Conservation (phyloP, 2,329 filamentous ascomycete genomes). For the Trichoderma harzianum region DNA sequence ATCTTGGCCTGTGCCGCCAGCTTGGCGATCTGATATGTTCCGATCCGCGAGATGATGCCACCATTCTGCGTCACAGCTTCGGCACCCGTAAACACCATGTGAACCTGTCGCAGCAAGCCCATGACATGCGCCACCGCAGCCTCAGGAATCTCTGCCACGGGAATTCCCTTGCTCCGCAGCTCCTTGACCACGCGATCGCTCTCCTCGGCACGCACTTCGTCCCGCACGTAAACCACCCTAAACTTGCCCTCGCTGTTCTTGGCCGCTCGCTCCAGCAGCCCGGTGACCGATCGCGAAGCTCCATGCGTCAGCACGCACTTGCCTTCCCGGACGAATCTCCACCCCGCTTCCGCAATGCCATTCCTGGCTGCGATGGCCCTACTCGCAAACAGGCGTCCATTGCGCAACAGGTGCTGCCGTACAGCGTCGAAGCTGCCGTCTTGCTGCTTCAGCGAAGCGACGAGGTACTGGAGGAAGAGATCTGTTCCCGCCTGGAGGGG, state of each 20-base stretch:
- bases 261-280: conserved; percentile 66
- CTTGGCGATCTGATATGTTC: conserved; percentile 79
- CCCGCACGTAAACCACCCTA: conserved; percentile 75
- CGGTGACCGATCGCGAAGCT: conserved; percentile 78
- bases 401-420: conserved; percentile 76
- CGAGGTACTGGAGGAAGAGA: conserved; percentile 90
- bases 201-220: conserved; percentile 55
- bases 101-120: conserved; percentile 51
- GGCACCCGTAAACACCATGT: conserved; percentile 64
- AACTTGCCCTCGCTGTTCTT: conserved; percentile 64
- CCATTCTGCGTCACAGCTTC: conserved; percentile 94
- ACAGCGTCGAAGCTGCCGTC: conserved; percentile 69
- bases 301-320: conserved; percentile 87
- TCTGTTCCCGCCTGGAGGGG: conserved; percentile 92
- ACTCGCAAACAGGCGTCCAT: conserved; percentile 81
- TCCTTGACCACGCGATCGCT: conserved; percentile 67
- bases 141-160: conserved; percentile 62
- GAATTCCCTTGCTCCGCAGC: conserved; percentile 70
- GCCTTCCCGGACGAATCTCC: conserved; percentile 74
- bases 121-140: conserved; percentile 77
- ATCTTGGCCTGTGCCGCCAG: conserved; percentile 67
- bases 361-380: conserved; percentile 81
- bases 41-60: conserved; percentile 84
- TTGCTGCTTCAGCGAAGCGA: conserved; percentile 65
- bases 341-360: conserved; percentile 76